These are phyloP conservation scores for Backusella macrospora DNA, from an alignment of 192 early-diverging fungal species.

Conservation along the genomic window DNA sequence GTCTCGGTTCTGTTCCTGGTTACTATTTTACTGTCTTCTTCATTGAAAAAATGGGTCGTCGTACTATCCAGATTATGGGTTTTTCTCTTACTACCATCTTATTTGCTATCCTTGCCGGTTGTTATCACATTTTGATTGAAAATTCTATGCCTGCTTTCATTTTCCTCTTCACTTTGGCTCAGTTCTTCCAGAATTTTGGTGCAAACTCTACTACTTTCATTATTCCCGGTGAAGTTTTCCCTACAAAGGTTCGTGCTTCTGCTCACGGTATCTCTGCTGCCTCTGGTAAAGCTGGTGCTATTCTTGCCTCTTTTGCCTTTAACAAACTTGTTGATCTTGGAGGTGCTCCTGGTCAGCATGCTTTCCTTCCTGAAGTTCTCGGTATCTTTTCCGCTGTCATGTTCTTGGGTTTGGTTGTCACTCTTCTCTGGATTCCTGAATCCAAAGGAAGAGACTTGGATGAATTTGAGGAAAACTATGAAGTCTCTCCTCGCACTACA, in stretches of 20 bases:
- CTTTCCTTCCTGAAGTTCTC: conserved; percentile 48
- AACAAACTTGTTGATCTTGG: conserved; percentile 51
- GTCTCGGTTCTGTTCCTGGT: conserved; percentile 80
- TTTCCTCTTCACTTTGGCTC: conserved; percentile 51
- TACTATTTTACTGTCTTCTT: conserved; percentile 84
- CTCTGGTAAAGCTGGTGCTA: conserved; percentile 70
- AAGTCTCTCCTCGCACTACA: background rate
- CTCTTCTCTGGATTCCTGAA: conserved; percentile 26
- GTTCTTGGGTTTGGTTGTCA: conserved; percentile 25
- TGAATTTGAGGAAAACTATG: conserved; percentile 27
- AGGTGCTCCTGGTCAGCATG: conserved; percentile 41
- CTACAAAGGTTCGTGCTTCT: conserved; percentile 70
- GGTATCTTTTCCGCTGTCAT: conserved; percentile 56
- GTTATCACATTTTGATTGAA: conserved; percentile 61
- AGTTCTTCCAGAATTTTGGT: conserved; percentile 77
- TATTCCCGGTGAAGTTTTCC: conserved; percentile 73
- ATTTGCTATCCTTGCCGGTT: conserved; percentile 66
- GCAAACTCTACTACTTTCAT: conserved; percentile 82
- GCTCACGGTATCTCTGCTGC: conserved; percentile 82
- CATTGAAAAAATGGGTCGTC: conserved; percentile 83
- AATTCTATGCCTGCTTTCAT: conserved; percentile 46
- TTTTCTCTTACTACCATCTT: conserved; percentile 73
- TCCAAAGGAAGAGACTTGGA: conserved; percentile 25
- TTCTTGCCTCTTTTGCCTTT: conserved; percentile 61
- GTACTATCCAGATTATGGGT: conserved; percentile 82